Evolutionary conservation across 2,329 filamentous ascomycete genomes (phyloP).

Genomic region (Xylariales sp.): DNA sequence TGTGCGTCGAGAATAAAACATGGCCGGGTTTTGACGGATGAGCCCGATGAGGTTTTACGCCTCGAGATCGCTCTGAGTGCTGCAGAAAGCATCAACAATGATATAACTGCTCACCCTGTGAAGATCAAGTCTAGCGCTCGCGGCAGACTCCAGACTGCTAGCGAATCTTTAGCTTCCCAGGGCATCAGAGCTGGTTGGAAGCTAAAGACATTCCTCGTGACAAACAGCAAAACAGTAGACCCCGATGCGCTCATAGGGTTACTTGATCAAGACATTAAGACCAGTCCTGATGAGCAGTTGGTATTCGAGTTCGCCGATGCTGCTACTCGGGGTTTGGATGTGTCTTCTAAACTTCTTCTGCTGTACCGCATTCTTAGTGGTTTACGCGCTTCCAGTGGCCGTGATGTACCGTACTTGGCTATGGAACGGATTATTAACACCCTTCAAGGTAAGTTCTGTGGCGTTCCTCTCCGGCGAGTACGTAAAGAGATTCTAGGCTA

Average conservation of each 20-base stretch:
- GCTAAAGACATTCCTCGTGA: slow-evolving; percentile 21
- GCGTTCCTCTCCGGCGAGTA: no score
- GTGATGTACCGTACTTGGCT: slow-evolving; percentile 13
- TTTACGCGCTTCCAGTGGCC: slow-evolving; percentile 13
- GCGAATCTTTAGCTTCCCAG: slow-evolving; percentile 12
- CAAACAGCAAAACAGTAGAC: slow-evolving; percentile 13
- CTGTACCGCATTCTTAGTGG: slow-evolving; percentile 14
- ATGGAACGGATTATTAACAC: slow-evolving; percentile 8
- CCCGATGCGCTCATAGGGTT: slow-evolving; percentile 8
- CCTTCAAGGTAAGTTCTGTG: slow-evolving; percentile 4
- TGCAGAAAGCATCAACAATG: slow-evolving; percentile 14
- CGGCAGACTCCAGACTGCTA: slow-evolving; percentile 14
- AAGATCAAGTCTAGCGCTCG: slow-evolving; percentile 15
- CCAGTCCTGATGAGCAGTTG: slow-evolving; percentile 13
- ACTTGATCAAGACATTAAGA: slow-evolving; percentile 5
- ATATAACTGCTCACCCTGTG: slow-evolving; percentile 10
- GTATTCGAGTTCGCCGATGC: slow-evolving; percentile 21
- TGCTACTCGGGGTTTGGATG: slow-evolving; percentile 15
- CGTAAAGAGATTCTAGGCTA: background rate
- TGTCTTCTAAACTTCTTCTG: slow-evolving; percentile 12
- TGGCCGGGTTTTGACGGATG: slow-evolving; percentile 6
- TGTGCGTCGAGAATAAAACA: slow-evolving; percentile 15
- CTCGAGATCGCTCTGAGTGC: slow-evolving; percentile 17
- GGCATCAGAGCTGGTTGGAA: slow-evolving; percentile 21
- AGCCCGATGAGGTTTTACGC: slow-evolving; percentile 10